phyloP scores from a whole-genome alignment of 2,329 filamentous ascomycete species.

The Harringtonia lauricola region DNA sequence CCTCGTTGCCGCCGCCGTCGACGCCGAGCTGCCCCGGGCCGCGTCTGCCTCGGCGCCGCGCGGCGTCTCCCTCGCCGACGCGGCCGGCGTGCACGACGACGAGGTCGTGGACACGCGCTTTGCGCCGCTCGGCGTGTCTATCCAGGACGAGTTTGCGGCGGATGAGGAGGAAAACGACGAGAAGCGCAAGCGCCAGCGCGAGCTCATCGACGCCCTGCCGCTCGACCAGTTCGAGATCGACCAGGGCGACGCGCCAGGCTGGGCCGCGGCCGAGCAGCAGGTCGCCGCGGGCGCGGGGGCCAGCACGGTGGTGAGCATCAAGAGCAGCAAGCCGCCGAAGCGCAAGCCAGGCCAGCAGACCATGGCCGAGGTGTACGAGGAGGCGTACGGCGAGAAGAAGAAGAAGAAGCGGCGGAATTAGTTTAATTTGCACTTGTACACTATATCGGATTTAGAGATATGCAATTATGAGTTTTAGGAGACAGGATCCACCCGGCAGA shows the following conservation, averaged over 20 bases:
- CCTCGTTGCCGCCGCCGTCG: slow-evolving; percentile 64
- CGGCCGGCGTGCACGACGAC: slow-evolving; percentile 56
- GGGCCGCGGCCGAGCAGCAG: slow-evolving; percentile 66
- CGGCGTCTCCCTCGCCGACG: slow-evolving; percentile 47
- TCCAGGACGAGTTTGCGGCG: slow-evolving; percentile 68
- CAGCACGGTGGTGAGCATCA: slow-evolving; percentile 62
- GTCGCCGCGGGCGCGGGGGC: slow-evolving; percentile 37
- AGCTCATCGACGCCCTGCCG: slow-evolving; percentile 81
- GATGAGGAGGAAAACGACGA: slow-evolving; percentile 52
- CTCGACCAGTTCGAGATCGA: slow-evolving; percentile 73
- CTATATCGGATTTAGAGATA: no score
- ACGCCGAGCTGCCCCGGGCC: slow-evolving; percentile 50
- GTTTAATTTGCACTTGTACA: no score
- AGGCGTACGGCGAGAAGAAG: slow-evolving; percentile 39
- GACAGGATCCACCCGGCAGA: no score
- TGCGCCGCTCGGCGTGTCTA: slow-evolving; percentile 55
- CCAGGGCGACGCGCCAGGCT: slow-evolving; percentile 42
- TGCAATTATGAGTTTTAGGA: no score
- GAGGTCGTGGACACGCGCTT: slow-evolving; percentile 56
- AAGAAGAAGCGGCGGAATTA: slow-evolving; percentile 33
- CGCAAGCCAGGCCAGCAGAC: slow-evolving; percentile 52
- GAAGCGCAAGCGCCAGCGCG: slow-evolving; percentile 63
- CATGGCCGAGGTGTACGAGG: slow-evolving; percentile 51
- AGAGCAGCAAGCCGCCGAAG: slow-evolving; percentile 59
- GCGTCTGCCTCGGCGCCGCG: slow-evolving; percentile 32